A percentile compares a stretch with the other conserved stretches of the same genome.
phyloP scores from a whole-genome alignment of 257 asterid genomes.

The Przewalskia tangutica region DNA sequence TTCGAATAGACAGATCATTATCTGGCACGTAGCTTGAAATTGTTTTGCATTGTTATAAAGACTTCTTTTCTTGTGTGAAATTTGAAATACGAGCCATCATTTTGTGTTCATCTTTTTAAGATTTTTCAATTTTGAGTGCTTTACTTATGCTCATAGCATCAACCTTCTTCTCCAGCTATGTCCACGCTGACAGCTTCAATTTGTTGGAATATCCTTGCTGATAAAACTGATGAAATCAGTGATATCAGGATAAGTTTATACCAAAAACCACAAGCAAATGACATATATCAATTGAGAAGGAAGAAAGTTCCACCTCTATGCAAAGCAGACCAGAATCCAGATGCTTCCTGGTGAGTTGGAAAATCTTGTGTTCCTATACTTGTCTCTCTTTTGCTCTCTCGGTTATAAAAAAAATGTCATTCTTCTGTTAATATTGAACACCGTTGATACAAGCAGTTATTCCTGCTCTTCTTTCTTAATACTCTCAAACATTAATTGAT shows the following conservation, averaged over 20 bases:
- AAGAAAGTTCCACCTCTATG: conserved; percentile 76
- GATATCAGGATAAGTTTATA: conserved; percentile 73
- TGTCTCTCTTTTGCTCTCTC: neutral
- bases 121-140: neutral
- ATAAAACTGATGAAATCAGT: conserved; percentile 78
- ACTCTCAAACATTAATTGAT: neutral
- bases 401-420: neutral
- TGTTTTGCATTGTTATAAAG: neutral
- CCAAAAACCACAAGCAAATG: conserved; percentile 82
- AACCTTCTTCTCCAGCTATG: conserved; percentile 49
- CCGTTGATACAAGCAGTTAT: neutral
- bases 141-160: neutral
- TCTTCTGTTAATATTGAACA: neutral
- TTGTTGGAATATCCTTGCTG: conserved; percentile 94
- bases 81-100: neutral
- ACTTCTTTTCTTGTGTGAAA: neutral
- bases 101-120: neutral
- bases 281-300: conserved; percentile 62
- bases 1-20: neutral
- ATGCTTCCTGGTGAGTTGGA: conserved; percentile 75
- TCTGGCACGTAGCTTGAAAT: neutral
- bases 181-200: conserved; percentile 59
- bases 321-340: conserved; percentile 83
- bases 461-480: neutral
- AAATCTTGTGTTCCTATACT: neutral